Conservation (phyloP, 2,329 filamentous ascomycete species). For the Penicillium frequentans region DNA sequence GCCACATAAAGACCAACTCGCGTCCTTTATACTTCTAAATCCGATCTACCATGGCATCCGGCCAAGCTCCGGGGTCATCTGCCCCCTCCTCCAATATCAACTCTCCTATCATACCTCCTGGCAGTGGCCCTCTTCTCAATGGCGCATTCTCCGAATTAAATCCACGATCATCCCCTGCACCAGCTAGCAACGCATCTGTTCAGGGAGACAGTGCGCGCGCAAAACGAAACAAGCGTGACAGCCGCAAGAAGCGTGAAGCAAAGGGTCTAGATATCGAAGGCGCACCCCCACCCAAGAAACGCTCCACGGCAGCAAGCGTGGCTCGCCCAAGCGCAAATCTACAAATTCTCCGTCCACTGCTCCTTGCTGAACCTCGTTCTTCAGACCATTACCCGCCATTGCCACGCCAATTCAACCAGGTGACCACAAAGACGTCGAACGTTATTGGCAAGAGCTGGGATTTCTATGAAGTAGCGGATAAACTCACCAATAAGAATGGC, state of each 20-base stretch:
- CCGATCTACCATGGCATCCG: constrained; percentile 30
- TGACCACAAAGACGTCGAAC: constrained; percentile 36
- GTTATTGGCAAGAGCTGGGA: constrained; percentile 38
- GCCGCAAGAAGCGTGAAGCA: constrained; percentile 45
- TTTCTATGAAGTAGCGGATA: constrained; percentile 46
- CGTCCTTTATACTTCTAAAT: background rate
- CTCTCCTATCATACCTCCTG: constrained; percentile 32
- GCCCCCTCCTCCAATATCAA: constrained; percentile 39
- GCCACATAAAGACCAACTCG: background rate
- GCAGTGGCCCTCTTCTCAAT: constrained; percentile 28
- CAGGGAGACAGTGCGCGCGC: constrained; percentile 32
- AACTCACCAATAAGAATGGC: constrained; percentile 65
- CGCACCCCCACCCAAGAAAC: constrained; percentile 37
- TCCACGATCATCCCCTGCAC: constrained; percentile 35
- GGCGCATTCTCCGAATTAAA: constrained; percentile 31
- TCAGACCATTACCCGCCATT: constrained; percentile 41
- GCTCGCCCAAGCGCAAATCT: constrained; percentile 39
- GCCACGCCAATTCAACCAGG: constrained; percentile 41
- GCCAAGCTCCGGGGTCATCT: constrained; percentile 33
- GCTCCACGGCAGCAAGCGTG: constrained; percentile 28
- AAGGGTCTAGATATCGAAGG: constrained; percentile 42
- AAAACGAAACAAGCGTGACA: constrained; percentile 45
- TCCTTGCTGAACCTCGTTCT: constrained; percentile 40
- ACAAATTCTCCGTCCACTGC: constrained; percentile 40
- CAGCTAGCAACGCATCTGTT: constrained; percentile 27